Evolutionary conservation across 768 basidiomycete species (phyloP).

Genomic region (Mycena olivaceomarginata): DNA sequence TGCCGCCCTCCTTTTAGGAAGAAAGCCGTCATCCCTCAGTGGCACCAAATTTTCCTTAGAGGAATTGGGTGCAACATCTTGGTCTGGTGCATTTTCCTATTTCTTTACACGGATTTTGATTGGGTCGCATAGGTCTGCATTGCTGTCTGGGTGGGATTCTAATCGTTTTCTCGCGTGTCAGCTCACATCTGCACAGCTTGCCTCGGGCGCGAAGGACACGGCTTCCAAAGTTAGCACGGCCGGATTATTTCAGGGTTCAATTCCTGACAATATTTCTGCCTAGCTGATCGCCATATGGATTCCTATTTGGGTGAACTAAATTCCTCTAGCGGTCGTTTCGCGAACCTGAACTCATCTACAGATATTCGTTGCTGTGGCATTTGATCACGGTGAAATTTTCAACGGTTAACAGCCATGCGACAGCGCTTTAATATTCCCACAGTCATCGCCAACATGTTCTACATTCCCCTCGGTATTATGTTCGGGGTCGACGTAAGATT

Average conservation of each 20-base stretch:
- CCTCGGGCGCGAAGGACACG: conserved; percentile 78
- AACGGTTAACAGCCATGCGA: conserved; percentile 1
- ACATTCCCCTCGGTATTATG: conserved; percentile 81
- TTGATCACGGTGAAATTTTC: conserved; percentile 75
- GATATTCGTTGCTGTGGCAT: conserved; percentile 81
- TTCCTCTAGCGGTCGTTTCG: not conserved
- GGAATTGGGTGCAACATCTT: conserved; percentile 88
- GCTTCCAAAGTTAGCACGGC: conserved; percentile 71
- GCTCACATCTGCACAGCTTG: conserved; percentile 68
- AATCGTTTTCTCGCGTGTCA: not conserved
- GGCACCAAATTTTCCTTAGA: conserved; percentile 84
- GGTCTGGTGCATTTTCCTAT: conserved; percentile 44
- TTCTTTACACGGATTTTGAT: not conserved
- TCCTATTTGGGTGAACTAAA: conserved; percentile 73
- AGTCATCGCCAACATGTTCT: conserved; percentile 90
- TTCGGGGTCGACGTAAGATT: conserved; percentile 77
- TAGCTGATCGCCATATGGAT: conserved; percentile 81
- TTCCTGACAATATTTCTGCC: not conserved
- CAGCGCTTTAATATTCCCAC: not conserved
- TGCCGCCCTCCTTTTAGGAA: conserved; percentile 57
- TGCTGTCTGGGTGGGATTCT: conserved; percentile 80
- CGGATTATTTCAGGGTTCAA: not conserved
- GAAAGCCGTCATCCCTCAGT: conserved; percentile 78
- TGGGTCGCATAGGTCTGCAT: conserved; percentile 61
- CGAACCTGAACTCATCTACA: not conserved